phyloP scores from a whole-genome alignment of 169 alveolate species.

The Cytauxzoon felis region DNA sequence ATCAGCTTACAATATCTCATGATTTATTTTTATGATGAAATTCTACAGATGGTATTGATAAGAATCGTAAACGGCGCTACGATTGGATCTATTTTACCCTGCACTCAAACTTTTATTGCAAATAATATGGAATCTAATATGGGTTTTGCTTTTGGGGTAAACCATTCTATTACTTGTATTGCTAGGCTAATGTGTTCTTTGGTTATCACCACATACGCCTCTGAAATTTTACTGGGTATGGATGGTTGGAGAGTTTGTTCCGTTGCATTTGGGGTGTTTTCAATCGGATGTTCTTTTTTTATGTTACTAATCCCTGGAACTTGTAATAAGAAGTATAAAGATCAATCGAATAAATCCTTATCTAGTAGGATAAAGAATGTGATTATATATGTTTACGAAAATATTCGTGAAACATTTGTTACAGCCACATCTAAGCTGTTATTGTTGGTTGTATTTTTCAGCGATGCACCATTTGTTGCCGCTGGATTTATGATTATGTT shows the following conservation, averaged over 20 bases:
- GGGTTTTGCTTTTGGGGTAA: conserved; percentile 35
- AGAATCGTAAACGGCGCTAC: conserved; percentile 39
- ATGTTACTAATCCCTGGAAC: conserved; percentile 3
- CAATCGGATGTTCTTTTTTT: conserved; percentile 5
- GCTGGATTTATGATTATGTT: conserved; percentile 83
- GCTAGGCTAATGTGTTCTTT: conserved; percentile 32
- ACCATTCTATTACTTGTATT: conserved; percentile 27
- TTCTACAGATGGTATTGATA: conserved; percentile 22
- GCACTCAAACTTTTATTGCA: conserved; percentile 24
- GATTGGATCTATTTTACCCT: conserved; percentile 42
- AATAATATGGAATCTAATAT: background rate
- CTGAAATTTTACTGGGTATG: background rate
- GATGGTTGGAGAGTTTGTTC: conserved; percentile 46
- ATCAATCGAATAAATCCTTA: background rate
- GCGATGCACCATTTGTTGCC: conserved; percentile 88
- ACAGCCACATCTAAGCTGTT: conserved; percentile 29
- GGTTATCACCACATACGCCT: conserved; percentile 2
- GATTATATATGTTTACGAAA: background rate
- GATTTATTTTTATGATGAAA: background rate
- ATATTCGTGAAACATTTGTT: background rate
- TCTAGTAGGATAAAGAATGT: background rate
- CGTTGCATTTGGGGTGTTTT: background rate
- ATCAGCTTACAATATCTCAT: background rate
- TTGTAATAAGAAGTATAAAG: background rate
- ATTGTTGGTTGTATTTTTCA: conserved; percentile 62